Evolutionary conservation across 805 yeast genomes (phyloP), one percentile per base, ranked within the genome.

Genomic region (Zygosaccharomyces bailii): DNA sequence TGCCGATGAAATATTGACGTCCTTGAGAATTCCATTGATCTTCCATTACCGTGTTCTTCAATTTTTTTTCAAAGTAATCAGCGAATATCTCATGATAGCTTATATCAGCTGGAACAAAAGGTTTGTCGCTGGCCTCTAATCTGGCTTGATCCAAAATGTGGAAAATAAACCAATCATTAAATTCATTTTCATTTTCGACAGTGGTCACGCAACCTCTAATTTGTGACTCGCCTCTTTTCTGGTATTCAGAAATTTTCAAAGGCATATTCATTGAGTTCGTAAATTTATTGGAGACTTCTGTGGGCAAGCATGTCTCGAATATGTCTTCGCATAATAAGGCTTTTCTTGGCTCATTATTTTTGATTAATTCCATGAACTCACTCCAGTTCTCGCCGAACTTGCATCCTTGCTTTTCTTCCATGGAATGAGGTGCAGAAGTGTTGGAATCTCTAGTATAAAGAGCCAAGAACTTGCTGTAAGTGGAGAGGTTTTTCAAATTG

Each of bases 21-120:
- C 82, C 82, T 6, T 68, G 69, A 5, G 53, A 49, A 8, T 65
- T 66, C 84, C 84, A 79, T 54, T 71, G 61, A 54, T 79, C 84
- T 42, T 65, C 54, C 3, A 52, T 52, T 4, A 73, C 69, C 2
- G 75, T 67, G 52, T 78, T 75, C 52, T 75, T 76, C 60, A 79
- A 60, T 16, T 66, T 62, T 0, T 55, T 50, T n/a, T 68, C 79
- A 54, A 79, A 79, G 39, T 63, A 68, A 10, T 70, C 66, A 13
- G 79, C 64, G 50, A 71, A 59, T 4, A 42, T 7, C 30, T 53
- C 57, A 25, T 70, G 69, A 37, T 58, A 55, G 4, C 52, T 36
- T 4, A 45, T 40, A 5, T 39, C 57, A 25, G 30, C 16, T 2
- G 13, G 6, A 5, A 34, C 11, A 2, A 35, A 33, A n/a, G 56